Base-by-base conservation (phyloP, 2,329 filamentous ascomycete genomes). In the Didymellaceae sp. region DNA sequence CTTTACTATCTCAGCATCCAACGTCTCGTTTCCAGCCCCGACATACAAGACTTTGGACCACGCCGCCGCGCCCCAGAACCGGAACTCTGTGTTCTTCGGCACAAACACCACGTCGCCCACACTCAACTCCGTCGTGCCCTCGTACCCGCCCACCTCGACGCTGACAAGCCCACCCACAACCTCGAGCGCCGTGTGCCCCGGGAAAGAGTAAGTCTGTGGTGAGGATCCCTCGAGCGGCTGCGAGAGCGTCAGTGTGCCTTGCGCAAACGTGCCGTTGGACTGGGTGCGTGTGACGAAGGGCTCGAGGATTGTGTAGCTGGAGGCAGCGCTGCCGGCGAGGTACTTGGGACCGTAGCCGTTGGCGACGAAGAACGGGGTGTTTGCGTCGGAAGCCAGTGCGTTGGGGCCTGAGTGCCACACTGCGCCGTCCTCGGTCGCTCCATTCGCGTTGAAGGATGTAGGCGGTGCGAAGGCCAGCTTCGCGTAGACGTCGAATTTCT, bases 341-440 rank as follows among this genome's bases (percentile, higher is more conserved):
- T 75, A 78, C 56, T 77, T 78, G 8, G 76, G 75, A 0, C 78
- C 77, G 48, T 75, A 77, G 55, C 75, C 71, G 53, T 77, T 79
- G 24, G 77, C 78, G 28, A 78, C 52, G 52, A 75, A 78, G 56
- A 75, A 77, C 1, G 77, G 75, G 10, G 70, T 69, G 1, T 52
- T 52, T 0, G 62, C 52, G 46, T 71, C 55, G 5, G 40, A 22
- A 5, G 68, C 69, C 7, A 77, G 65, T 5, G 58, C 28, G 37
- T 77, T 76, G 17, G 63, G 25, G 0, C 70, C 74, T 1, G 65
- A 66, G 57, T 79, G 74, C 76, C 77, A 79, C 16, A 54, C 60
- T 3, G 50, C 50, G 31, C 55, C 47, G 6, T 61, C 53, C 2
- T 74, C 73, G 0, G 74, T 75, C 13, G 66, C 69, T 41, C 76